phyloP scores from a whole-genome alignment of 805 yeast species.

The Suhomyces emberorum region DNA sequence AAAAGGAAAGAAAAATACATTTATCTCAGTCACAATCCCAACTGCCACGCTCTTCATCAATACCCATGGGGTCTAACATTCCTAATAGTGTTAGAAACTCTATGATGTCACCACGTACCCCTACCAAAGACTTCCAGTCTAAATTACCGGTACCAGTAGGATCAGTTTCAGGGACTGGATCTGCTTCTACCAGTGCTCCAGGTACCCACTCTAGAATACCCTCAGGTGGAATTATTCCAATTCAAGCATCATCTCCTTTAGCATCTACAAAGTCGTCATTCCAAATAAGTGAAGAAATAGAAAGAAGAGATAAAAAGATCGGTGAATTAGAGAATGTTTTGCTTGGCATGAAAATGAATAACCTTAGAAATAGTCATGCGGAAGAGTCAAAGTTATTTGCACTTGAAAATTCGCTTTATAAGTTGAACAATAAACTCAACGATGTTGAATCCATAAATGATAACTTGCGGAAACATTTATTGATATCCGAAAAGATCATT shows the following conservation, averaged over 20 bases:
- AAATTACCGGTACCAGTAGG: slow-evolving; percentile 10
- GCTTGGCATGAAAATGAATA: slow-evolving; percentile 26
- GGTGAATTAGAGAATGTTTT: slow-evolving; percentile 28
- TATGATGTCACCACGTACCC: slow-evolving; percentile 10
- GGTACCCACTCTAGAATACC: not conserved
- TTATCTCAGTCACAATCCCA: slow-evolving; percentile 4
- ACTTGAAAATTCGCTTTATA: slow-evolving; percentile 56
- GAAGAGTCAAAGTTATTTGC: slow-evolving; percentile 50
- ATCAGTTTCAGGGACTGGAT: slow-evolving; percentile 1
- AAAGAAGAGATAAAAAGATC: slow-evolving; percentile 27
- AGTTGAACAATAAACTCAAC: slow-evolving; percentile 53
- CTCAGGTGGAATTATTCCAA: slow-evolving; percentile 5
- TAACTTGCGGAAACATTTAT: slow-evolving; percentile 53
- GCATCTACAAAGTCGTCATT: slow-evolving; percentile 1
- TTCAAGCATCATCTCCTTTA: slow-evolving; percentile 8
- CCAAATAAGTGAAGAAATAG: slow-evolving; percentile 18
- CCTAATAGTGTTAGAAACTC: slow-evolving; percentile 8
- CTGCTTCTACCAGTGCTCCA: not conserved
- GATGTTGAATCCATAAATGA: slow-evolving; percentile 64
- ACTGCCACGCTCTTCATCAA: slow-evolving; percentile 1
- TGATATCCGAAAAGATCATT: slow-evolving; percentile 52
- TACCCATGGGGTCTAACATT: slow-evolving; percentile 2
- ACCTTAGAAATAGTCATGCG: slow-evolving; percentile 29
- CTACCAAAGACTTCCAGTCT: slow-evolving; percentile 12
- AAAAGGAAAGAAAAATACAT: slow-evolving; percentile 5